phyloP scores from a whole-genome alignment of 1,284 basidiomycete genomes.

The Exobasidium cylindrosporum region DNA sequence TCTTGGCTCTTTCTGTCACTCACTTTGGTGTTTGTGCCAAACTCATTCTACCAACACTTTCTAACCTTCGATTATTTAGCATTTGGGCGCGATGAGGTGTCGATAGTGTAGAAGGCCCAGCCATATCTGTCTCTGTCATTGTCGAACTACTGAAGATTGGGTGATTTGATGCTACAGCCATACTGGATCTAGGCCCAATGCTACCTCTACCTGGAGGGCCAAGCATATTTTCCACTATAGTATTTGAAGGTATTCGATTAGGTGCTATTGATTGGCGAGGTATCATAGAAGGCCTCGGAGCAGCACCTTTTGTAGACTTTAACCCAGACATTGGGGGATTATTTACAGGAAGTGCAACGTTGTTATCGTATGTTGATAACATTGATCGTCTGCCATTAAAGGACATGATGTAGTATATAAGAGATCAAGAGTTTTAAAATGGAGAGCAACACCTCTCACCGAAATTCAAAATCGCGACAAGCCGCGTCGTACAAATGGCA shows the following conservation, averaged over 20 bases:
- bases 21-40: conserved; percentile 37
- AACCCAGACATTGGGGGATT: background rate
- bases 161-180: conserved; percentile 1
- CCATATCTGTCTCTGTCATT: conserved; percentile 1
- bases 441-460: background rate
- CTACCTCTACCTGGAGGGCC: background rate
- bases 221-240: background rate
- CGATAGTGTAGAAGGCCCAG: background rate
- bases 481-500: background rate
- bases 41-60: conserved; percentile 1
- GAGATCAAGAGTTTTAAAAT: background rate
- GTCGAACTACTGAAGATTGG: background rate
- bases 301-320: background rate
- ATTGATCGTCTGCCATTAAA: conserved; percentile 1
- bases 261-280: conserved; percentile 11
- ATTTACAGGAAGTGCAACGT: background rate
- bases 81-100: conserved; percentile 13
- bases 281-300: conserved; percentile 6
- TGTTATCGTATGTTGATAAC: background rate
- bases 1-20: no score
- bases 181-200: conserved; percentile 10
- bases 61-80: conserved; percentile 2
- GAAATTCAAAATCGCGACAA: background rate
- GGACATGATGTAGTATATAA: background rate
- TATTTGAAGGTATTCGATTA: background rate